Evolutionary conservation across 352 stramenopile species (phyloP), one percentile per base, ranked within the genome.

Genomic region (Globisporangium apiculatum): DNA sequence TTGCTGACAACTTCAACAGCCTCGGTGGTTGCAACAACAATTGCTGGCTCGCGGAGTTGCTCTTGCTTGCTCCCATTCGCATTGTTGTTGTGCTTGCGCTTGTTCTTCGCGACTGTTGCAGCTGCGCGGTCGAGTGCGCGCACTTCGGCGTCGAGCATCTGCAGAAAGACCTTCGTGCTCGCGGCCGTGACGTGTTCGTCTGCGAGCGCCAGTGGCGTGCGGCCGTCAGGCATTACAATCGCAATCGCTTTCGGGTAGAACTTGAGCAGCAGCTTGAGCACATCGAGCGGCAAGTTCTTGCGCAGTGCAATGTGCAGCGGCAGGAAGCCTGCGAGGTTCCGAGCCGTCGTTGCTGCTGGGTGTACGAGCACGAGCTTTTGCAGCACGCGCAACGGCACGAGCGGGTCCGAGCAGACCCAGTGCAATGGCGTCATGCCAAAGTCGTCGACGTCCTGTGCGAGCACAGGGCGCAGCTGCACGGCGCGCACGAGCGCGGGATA

Each of bases 371-470:
- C 71, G 7, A 92, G 63, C 12, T 69, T 68, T n/a, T 84, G 76
- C 36, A 92, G 68, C 31, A 86, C 72, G 15, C 73, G 79, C 57
- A 83, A 62, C 43, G 82, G 75, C 48, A 91, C 83, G 58, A 81
- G 69, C 40, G 70, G 75, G 51, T 87, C 84, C 0, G 82, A 92
- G 67, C 84, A 94, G 46, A 80, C 75, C 84, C 84, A 94, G 67
- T 94, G 84, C 53, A 94, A 69, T 53, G 82, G 77, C 68, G 87
- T 83, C 84, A 94, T 94, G 61, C 82, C 84, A 57, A 90, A 92
- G 71, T 73, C 68, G 58, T 84, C 74, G 14, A 62, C 58, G 9
- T 68, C 71, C 24, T 69, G 61, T 24, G 78, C 76, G 24, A 89
- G 67, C 48, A 61, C 57, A 0, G 73, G 73, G 12, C 65, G 66